phyloP scores from a whole-genome alignment of 2,329 filamentous ascomycete species.

The Colletotrichum brevisporum region DNA sequence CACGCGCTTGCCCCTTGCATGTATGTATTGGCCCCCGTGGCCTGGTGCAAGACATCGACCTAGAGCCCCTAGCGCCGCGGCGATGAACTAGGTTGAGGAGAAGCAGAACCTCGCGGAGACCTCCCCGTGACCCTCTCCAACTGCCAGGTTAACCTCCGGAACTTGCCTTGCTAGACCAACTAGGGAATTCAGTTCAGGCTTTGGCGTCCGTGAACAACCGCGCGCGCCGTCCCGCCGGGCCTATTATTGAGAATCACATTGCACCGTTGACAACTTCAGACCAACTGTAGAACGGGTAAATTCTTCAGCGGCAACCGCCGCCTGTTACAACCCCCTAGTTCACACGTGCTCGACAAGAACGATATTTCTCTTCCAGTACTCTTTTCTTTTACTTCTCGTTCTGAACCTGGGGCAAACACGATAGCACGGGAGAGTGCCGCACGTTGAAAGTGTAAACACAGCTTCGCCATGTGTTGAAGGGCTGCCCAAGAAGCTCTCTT shows the following conservation, averaged over 20 bases:
- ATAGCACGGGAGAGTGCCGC: slow-evolving; percentile 4
- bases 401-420: slow-evolving; percentile 1
- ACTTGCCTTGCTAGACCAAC: no score
- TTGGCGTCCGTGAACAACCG: no score
- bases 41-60: background rate
- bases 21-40: background rate
- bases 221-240: background rate
- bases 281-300: background rate
- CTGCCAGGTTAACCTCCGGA: no score
- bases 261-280: slow-evolving; percentile 1
- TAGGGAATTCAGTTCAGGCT: no score
- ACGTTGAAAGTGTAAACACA: background rate
- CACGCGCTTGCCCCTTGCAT: slow-evolving; percentile 4
- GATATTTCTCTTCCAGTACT: background rate
- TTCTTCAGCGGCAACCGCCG: background rate
- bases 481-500: background rate
- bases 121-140: background rate
- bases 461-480: background rate
- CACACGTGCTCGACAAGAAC: background rate
- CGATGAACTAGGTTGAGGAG: slow-evolving; percentile 3
- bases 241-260: background rate
- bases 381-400: background rate
- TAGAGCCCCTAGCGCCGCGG: slow-evolving; percentile 4
- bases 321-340: slow-evolving; percentile 34
- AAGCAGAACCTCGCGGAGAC: slow-evolving; percentile 5